phyloP scores from a whole-genome alignment of 1,139 yeast genomes.

The Hyphopichia khmerensis region DNA sequence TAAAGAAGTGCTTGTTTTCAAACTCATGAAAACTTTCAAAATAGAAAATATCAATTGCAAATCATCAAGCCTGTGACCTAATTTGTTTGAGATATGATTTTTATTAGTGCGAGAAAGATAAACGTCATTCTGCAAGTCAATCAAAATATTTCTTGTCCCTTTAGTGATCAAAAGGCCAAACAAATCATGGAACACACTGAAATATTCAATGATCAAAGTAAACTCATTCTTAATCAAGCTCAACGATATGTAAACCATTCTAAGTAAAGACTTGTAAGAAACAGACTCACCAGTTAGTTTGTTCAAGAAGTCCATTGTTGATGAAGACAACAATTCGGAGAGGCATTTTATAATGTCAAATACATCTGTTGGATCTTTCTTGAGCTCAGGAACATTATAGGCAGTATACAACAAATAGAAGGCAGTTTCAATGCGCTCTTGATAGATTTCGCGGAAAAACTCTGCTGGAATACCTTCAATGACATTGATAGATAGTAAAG shows the following conservation, averaged over 20 bases:
- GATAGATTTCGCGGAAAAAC: constrained; percentile 50
- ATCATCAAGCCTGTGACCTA: constrained; percentile 59
- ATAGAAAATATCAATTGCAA: constrained; percentile 62
- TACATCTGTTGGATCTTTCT: constrained; percentile 25
- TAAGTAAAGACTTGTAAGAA: constrained; percentile 58
- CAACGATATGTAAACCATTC: constrained; percentile 54
- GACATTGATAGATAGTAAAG: constrained; percentile 52
- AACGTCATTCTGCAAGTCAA: constrained; percentile 57
- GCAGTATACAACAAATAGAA: constrained; percentile 60
- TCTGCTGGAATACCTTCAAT: constrained; percentile 53
- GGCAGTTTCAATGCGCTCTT: constrained; percentile 66
- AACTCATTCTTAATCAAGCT: constrained; percentile 42
- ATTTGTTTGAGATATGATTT: constrained; percentile 24
- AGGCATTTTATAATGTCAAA: constrained; percentile 41
- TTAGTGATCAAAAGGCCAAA: constrained; percentile 60
- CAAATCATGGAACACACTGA: constrained; percentile 53
- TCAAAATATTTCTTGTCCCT: constrained; percentile 54
- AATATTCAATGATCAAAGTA: constrained; percentile 43
- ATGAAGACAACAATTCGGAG: constrained; percentile 44
- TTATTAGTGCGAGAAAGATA: constrained; percentile 36
- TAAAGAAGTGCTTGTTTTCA: constrained; percentile 52
- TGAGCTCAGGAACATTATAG: constrained; percentile 26
- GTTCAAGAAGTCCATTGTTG: constrained; percentile 44
- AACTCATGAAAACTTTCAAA: constrained; percentile 53
- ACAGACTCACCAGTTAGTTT: constrained; percentile 40